Base-by-base conservation (phyloP, 805 yeast species). In the Scheffersomyces lignosus region DNA sequence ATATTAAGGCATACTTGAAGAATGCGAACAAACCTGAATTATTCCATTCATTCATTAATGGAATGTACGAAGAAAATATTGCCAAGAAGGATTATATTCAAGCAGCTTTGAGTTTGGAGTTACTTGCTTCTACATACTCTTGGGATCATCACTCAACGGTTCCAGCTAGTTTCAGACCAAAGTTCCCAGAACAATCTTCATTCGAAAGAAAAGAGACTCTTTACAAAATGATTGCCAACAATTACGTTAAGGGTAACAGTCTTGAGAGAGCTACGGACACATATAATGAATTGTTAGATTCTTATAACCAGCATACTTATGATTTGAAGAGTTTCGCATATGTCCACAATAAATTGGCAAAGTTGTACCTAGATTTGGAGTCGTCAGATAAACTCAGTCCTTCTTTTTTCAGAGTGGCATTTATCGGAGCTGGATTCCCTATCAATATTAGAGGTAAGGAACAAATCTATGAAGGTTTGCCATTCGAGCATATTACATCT, bases 401-500 rank as follows among this genome's bases (percentile, higher is more conserved):
- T 17, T 80, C 88, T 5, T 88, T 76, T 58, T 88, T 86, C 70
- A 76, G 83, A 54, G 87, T 88, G 37, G 74, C 85, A 15, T 87
- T 83, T 52, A 75, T 85, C 55, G 96, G 96, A 12, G 76, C 73
- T 35, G 96, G 96, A 2, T 88, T 88, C 71, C 96, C 96, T 5
- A 70, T 67, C 22, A 76, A 89, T 25, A 73, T 85, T 32, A 71
- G 95, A 51, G 85, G 86, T 31, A 79, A 83, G 52, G 81, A 80
- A 41, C 88, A 83, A 56, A 83, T 88, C 35, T 86, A 82, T 54
- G 95, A 88, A 62, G 96, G 96, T 4, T 70, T 79, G 36, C 88
- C 95, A 20, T 88, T 85, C 64, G 96, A 88, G 56, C 93, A 86
- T 58, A 81, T 88, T 41, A 80, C 89, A 2, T 81, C 91, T 3